Percentiles rank a stretch among this genome's conserved stretches.
phyloP scores from a whole-genome alignment of 371 early-diverging fungal genomes.

The Circinella minor region DNA sequence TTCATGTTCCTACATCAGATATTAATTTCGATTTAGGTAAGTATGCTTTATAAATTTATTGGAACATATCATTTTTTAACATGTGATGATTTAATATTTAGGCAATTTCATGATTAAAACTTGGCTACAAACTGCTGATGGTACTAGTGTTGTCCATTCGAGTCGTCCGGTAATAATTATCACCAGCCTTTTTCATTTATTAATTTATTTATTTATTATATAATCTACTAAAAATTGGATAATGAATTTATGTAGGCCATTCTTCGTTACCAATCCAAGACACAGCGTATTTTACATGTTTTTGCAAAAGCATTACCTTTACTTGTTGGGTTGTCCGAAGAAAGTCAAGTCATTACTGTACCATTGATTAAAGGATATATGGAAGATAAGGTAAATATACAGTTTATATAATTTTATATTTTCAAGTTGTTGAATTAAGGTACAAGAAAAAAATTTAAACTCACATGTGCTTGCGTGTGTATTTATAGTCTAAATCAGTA shows the following conservation, averaged over 20 bases:
- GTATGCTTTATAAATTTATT: too few relatives aligned
- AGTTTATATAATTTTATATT: too few relatives aligned
- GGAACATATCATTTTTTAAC: neutral
- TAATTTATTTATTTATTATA: too few relatives aligned
- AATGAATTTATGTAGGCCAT: slow-evolving; percentile 54
- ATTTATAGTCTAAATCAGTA: slow-evolving; percentile 55
- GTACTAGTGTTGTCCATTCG: slow-evolving; percentile 52
- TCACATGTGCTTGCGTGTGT: too few relatives aligned
- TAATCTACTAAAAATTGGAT: neutral
- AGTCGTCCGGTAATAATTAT: slow-evolving; percentile 67
- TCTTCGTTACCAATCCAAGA: slow-evolving; percentile 73
- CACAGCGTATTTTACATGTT: slow-evolving; percentile 69
- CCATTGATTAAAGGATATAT: slow-evolving; percentile 72
- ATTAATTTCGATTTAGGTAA: slow-evolving; percentile 71
- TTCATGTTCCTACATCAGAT: slow-evolving; percentile 83
- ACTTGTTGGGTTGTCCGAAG: slow-evolving; percentile 66
- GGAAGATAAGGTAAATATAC: slow-evolving; percentile 56
- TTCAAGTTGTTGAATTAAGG: too few relatives aligned
- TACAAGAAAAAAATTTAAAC: too few relatives aligned
- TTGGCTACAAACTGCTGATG: slow-evolving; percentile 60
- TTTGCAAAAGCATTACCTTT: slow-evolving; percentile 70
- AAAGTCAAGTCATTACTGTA: slow-evolving; percentile 72
- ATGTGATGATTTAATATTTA: neutral
- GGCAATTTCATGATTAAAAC: slow-evolving; percentile 88
- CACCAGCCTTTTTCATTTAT: too few relatives aligned